phyloP scores from a whole-genome alignment of 202 grass and related monocot species.

The Bolboschoenoplectus hybrid region DNA sequence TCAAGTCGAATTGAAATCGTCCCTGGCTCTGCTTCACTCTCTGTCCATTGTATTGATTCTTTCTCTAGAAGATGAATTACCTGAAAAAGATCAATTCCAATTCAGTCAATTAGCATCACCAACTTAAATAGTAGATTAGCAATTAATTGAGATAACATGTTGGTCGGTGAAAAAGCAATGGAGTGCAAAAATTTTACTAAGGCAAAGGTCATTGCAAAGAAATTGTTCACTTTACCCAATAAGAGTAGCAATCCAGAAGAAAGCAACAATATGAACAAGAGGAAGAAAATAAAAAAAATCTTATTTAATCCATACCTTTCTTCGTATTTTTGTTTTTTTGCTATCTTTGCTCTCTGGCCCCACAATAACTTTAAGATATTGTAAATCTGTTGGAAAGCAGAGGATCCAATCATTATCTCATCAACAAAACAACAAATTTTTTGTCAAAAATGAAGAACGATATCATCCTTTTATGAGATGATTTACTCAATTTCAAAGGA shows the following conservation, averaged over 20 bases:
- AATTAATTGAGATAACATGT: too few relatives aligned
- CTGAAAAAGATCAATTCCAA: slow-evolving; percentile 43
- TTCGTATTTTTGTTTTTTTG: slow-evolving; percentile 74
- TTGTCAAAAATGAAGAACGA: not conserved
- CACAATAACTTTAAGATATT: slow-evolving; percentile 63
- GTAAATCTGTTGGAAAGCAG: slow-evolving; percentile 53
- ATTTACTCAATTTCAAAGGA: not conserved
- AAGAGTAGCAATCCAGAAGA: not conserved
- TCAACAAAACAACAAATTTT: slow-evolving; percentile 30
- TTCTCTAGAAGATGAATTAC: slow-evolving; percentile 72
- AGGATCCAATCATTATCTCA: slow-evolving; percentile 37
- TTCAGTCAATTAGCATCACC: not conserved
- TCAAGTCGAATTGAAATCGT: slow-evolving; percentile 63
- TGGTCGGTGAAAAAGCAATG: not conserved
- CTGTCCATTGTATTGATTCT: slow-evolving; percentile 63
- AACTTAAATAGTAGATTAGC: not conserved
- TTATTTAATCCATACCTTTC: slow-evolving; percentile 52
- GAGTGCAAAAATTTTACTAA: not conserved
- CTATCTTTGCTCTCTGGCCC: slow-evolving; percentile 59
- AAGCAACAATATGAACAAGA: slow-evolving; percentile 3
- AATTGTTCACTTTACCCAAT: not conserved
- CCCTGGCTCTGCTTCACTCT: slow-evolving; percentile 52
- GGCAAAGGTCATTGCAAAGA: not conserved
- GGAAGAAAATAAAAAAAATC: not conserved
- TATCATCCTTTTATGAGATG: not conserved